Base-by-base conservation (phyloP, 768 basidiomycete genomes). In the Lactarius trivialis region DNA sequence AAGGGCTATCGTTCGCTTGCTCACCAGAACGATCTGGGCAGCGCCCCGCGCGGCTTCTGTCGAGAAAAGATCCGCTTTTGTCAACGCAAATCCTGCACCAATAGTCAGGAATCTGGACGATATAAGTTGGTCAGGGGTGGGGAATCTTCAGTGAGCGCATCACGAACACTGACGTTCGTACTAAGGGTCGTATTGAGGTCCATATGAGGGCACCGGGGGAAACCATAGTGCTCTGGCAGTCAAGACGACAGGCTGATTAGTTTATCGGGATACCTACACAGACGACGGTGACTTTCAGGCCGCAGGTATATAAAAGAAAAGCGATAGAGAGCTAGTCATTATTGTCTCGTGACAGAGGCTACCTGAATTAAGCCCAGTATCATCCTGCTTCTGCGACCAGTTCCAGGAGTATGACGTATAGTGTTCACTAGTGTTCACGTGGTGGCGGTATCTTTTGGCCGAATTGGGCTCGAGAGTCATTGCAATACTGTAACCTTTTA, bases 41-140 rank as follows among this genome's bases (percentile, higher is more conserved):
- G 78, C 78, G 5, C 85, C 83, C 55, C 80, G 74, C 5, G 86
- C 81, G 8, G 84, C 88, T 24, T 79, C 73, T 1, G 77, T 70
- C 4, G 86, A 80, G 43, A 89, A 81, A 30, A 88, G 77, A 36
- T 84, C 84, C 0, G 77, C 78, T 69, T 82, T 86, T 0, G 87
- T 81, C 64, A 85, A 74, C 4, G 74, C 70, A 65, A 84, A 85
- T 6, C 87, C 87, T 50, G 79, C 77, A 7, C 75, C 73, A 11
- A 79, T 81, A 56, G 80, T 82, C 30, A 86, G 70, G 11, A 82
- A 76, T 34, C 85, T 88, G 15, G 12, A 56, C n/a, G 33, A 55
- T 28, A 37, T 24, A 2, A 30, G 24, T 54, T 17, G 32, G 21
- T 43, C 17, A 36, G 15, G 7, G 48, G 2, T 1, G n/a, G 17